These are phyloP conservation scores for Cladosporium sphaerospermum DNA, from an alignment of 2,329 filamentous ascomycete genomes.

Conservation along the genomic window DNA sequence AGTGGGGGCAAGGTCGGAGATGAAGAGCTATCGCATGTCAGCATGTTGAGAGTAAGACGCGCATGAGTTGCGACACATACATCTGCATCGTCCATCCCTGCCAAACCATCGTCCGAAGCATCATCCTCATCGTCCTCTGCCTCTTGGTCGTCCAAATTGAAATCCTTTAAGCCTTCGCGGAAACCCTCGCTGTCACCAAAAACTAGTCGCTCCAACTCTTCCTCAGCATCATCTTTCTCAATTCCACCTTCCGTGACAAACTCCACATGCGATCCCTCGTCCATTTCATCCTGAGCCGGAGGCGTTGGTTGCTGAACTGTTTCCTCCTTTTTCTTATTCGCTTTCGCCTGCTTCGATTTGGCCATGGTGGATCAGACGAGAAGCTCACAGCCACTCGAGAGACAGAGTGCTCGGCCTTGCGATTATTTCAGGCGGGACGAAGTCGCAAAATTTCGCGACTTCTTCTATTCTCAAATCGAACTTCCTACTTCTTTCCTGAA, in stretches of 20 bases:
- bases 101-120: slow-evolving; percentile 39
- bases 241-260: slow-evolving; percentile 23
- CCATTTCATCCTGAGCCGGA: slow-evolving; percentile 6
- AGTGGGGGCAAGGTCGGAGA: slow-evolving; percentile 63
- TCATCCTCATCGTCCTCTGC: slow-evolving; percentile 43
- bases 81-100: slow-evolving; percentile 68
- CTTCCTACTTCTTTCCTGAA: neutral
- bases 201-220: slow-evolving; percentile 63
- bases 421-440: neutral
- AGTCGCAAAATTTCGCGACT: neutral
- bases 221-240: slow-evolving; percentile 27
- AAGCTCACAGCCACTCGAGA: neutral
- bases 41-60: slow-evolving; percentile 5
- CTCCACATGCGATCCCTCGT: slow-evolving; percentile 26
- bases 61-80: slow-evolving; percentile 33
- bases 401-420: too few relatives aligned
- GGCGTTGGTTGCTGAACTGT: slow-evolving; percentile 8
- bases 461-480: neutral
- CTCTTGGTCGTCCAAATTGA: slow-evolving; percentile 37
- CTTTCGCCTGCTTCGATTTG: slow-evolving; percentile 9
- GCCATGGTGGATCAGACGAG: neutral
- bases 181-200: slow-evolving; percentile 86
- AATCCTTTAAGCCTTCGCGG: slow-evolving; percentile 61
- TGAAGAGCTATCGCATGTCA: slow-evolving; percentile 56
- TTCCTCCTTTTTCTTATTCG: slow-evolving; percentile 2